These are phyloP conservation scores for Plasmopara halstedii DNA, from an alignment of 352 stramenopile genomes.

Conservation along the genomic window DNA sequence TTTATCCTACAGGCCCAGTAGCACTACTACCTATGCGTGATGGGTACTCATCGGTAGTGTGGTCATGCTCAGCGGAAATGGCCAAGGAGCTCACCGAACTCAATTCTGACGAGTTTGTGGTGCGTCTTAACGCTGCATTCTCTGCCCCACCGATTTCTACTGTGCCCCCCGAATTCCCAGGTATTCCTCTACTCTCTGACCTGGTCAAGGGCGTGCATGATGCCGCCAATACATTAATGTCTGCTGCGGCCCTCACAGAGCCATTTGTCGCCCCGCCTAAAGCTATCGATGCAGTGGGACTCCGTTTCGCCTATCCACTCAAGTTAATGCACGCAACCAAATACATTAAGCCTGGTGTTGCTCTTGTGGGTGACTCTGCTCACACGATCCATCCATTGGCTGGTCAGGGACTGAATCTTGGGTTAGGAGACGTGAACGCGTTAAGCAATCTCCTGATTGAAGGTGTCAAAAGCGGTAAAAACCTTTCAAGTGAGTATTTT, in stretches of 20 bases:
- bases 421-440: conserved; percentile 85
- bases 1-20: conserved; percentile 84
- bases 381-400: conserved; percentile 95
- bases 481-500: conserved; percentile 68
- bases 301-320: conserved; percentile 82
- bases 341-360: conserved; percentile 84
- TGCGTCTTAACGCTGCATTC: conserved; percentile 72
- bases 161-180: conserved; percentile 60
- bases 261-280: conserved; percentile 71
- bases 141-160: conserved; percentile 35
- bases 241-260: conserved; percentile 59
- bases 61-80: conserved; percentile 80
- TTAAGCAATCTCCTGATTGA: conserved; percentile 68
- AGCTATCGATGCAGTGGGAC: conserved; percentile 55
- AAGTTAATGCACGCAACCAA: conserved; percentile 82
- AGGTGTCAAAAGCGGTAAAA: conserved; percentile 68
- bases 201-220: conserved; percentile 69
- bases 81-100: conserved; percentile 74
- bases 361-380: conserved; percentile 92
- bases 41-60: conserved; percentile 87
- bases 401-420: conserved; percentile 94
- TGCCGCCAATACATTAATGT: conserved; percentile 69
- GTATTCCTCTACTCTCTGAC: conserved; percentile 69
- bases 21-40: conserved; percentile 87
- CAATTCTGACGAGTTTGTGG: conserved; percentile 66